Base-by-base conservation (phyloP, 495 filamentous ascomycete genomes). In the Annulohypoxylon bovei region DNA sequence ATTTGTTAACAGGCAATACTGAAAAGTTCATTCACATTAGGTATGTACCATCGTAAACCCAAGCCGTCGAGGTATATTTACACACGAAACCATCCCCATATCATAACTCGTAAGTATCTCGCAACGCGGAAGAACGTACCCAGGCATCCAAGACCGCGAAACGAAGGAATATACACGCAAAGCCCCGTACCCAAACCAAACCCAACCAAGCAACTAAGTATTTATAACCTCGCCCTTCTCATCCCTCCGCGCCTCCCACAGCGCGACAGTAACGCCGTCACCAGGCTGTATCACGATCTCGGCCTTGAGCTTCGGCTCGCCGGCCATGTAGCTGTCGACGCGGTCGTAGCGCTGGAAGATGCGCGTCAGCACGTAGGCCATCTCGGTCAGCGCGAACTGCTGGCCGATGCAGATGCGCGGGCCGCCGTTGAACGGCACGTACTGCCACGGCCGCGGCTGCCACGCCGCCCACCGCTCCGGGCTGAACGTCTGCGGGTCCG, bases 311-410 rank as follows among this genome's bases (percentile, higher is more conserved):
- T 73, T 80, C 37, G 88, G 72, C 8, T 80, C 81, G 60, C 78
- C 78, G 75, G 87, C 79, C 85, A 87, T 86, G 75, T 84, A 72
- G 79, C 78, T 78, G 55, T 86, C 82, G 32, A 91, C 77, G 25
- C 79, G 76, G 46, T 88, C 86, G 73, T 89, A 95, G 37, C 81
- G 81, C 80, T 95, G 93, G 77, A 94, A 82, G 22, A 96, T 74
- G 35, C 89, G 79, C 11, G 91, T 89, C 9, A 92, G 83, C 3
- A 90, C 90, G 71, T 93, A 95, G 12, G 84, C 87, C 55, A 92
- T 92, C 82, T 95, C 92, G 0, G 92, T 93, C 22, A 96, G 84
- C n/a, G 93, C 93, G 63, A 83, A 91, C 85, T 88, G 83, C 87
- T 91, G 93, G 8, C 94, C 94, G 72, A 97, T 88, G 79, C 49